Percentiles rank a stretch among this genome's conserved stretches.
phyloP scores from a whole-genome alignment of 2,329 filamentous ascomycete species.

The Macrophomina phaseolina region DNA sequence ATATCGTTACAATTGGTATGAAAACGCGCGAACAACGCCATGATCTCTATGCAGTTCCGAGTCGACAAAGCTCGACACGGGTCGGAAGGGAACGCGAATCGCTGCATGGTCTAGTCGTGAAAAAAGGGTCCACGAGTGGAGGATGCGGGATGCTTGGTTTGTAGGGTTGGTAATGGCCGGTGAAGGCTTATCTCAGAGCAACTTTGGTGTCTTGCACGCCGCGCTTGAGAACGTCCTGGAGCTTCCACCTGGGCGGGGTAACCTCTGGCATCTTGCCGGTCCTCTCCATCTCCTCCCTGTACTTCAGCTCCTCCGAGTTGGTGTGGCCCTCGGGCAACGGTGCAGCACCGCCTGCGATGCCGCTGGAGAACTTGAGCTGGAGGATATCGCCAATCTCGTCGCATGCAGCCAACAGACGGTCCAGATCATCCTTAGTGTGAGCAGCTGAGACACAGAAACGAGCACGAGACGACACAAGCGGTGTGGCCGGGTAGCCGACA shows the following conservation, averaged over 20 bases:
- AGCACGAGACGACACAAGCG: conserved; percentile 90
- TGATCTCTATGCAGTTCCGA: conserved; percentile 11
- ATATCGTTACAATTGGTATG: conserved; percentile 20
- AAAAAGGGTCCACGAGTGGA: not conserved
- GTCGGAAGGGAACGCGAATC: not conserved
- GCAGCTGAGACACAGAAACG: conserved; percentile 95
- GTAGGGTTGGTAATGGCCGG: not conserved
- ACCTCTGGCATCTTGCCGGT: conserved; percentile 55
- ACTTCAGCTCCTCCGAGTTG: conserved; percentile 63
- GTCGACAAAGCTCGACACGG: not conserved
- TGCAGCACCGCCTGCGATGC: conserved; percentile 85
- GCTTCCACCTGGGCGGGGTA: conserved; percentile 76
- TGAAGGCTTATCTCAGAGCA: conserved; percentile 63
- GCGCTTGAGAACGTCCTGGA: conserved; percentile 74
- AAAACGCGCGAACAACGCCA: conserved; percentile 11
- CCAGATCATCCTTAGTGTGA: conserved; percentile 98
- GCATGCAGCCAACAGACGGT: conserved; percentile 85
- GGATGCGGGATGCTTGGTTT: not conserved
- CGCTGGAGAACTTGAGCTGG: conserved; percentile 96
- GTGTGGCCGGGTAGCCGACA: conserved; percentile 95
- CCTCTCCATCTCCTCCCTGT: conserved; percentile 56
- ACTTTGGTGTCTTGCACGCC: conserved; percentile 78
- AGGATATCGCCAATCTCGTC: conserved; percentile 91
- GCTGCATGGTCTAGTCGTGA: conserved; percentile 14
- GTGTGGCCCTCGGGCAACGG: conserved; percentile 74